Evolutionary conservation across 257 asterid species (phyloP), one percentile per base, ranked within the genome.

Genomic region (Nicotiana paniculata): DNA sequence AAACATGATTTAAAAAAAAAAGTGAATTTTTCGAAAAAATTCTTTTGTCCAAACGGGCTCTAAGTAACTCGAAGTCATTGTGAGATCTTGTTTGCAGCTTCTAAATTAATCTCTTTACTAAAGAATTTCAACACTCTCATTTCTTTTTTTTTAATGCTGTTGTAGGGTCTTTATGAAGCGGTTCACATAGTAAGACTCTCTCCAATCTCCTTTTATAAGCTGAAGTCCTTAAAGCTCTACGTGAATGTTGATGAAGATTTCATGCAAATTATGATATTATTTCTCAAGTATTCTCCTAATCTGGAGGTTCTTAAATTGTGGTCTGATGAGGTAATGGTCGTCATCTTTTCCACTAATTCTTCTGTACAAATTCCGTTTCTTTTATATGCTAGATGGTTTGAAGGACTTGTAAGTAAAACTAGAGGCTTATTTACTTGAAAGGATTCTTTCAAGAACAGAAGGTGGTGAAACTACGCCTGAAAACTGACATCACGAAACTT

Each of bases 221-320:
- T 59, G 70, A 78, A 78, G 72, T 78, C n/a, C n/a, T n/a, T n/a
- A n/a, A 37, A 24, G 10, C 58, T 78, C 72, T 30, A 64, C 7
- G 33, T 78, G 4, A 37, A 13, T 17, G 46, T 78, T 78, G 58
- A 78, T 28, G 72, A 61, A 78, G 10, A 17, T 15, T 64, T 43
- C 0, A 18, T 78, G 74, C 55, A 46, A 61, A 21, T 35, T 16
- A 18, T 78, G 72, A 43, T 69, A 2, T 30, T 39, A 69, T 69
- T 69, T 24, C 77, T 69, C 32, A 69, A 39, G 33, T 39, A 18
- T 39, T 78, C 39, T 33, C 82, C 82, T 37, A 59, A 78, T 78
- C 24, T 78, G 32, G 82, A 78, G 54, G 48, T 28, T 78, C 57
- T 78, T 7, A 57, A 39, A 33, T 37, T 58, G 39, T 62, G 59